Percentiles rank a stretch among this genome's conserved stretches.
phyloP scores from a whole-genome alignment of 495 filamentous ascomycete species.

The Tuber magnatum region DNA sequence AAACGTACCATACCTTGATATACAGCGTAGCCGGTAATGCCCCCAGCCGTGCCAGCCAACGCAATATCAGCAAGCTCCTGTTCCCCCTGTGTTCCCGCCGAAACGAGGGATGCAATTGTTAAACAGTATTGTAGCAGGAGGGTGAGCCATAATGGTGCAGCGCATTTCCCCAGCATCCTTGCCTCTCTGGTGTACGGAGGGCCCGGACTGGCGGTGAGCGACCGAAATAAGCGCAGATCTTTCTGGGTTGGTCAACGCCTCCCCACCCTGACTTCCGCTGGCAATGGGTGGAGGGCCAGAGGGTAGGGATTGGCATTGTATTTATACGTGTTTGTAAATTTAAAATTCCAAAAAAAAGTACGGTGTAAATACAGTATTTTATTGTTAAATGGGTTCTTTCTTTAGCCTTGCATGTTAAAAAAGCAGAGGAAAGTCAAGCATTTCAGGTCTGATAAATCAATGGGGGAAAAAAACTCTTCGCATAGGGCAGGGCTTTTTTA shows the following conservation, averaged over 20 bases:
- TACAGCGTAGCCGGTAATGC: slow-evolving; percentile 63
- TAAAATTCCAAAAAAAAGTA: no score
- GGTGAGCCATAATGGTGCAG: slow-evolving; percentile 57
- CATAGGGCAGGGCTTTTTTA: no score
- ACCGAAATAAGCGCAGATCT: background rate
- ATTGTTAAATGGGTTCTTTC: no score
- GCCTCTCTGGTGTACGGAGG: slow-evolving; percentile 75
- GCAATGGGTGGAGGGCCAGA: background rate
- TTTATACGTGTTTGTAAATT: no score
- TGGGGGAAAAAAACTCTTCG: no score
- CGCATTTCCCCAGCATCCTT: slow-evolving; percentile 56
- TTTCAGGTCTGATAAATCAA: no score
- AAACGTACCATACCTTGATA: slow-evolving; percentile 53
- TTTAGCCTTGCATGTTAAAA: no score
- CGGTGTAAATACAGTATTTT: no score
- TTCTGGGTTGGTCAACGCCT: background rate
- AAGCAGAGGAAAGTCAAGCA: no score
- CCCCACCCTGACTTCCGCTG: background rate
- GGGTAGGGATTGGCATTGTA: no score
- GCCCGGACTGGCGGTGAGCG: background rate
- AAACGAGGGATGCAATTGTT: slow-evolving; percentile 61
- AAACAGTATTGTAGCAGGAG: slow-evolving; percentile 68
- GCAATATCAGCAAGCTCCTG: slow-evolving; percentile 59
- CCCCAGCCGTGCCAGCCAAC: slow-evolving; percentile 64
- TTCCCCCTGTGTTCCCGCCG: slow-evolving; percentile 58